phyloP scores from a whole-genome alignment of 1,284 basidiomycete species.

The Filobasidium uniguttulatum region DNA sequence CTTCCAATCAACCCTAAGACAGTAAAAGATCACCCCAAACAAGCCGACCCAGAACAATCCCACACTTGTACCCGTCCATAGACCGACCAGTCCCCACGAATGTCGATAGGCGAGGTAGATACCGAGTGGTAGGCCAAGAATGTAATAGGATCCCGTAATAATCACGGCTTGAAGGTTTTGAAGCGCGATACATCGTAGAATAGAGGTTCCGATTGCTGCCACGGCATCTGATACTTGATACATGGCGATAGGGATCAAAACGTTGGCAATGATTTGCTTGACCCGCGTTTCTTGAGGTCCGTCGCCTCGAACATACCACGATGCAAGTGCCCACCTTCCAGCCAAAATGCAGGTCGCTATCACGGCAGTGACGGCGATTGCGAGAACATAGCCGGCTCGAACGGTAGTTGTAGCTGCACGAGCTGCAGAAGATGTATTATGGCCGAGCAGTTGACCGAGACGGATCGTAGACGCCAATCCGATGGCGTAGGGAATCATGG shows the following conservation, averaged over 20 bases:
- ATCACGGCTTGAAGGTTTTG: constrained; percentile 21
- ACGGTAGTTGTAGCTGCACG: constrained; percentile 17
- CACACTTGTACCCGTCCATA: constrained; percentile 20
- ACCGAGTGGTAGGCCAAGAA: constrained; percentile 21
- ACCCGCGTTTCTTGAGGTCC: constrained; percentile 19
- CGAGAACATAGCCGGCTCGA: constrained; percentile 18
- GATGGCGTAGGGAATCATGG: constrained; percentile 10
- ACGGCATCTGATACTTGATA: constrained; percentile 15
- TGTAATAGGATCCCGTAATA: constrained; percentile 18
- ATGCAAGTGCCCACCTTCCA: constrained; percentile 14
- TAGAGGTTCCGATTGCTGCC: constrained; percentile 16
- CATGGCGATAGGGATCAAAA: constrained; percentile 9
- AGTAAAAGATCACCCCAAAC: constrained; percentile 3
- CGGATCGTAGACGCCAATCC: constrained; percentile 5
- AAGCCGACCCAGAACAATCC: constrained; percentile 2
- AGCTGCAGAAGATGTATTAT: constrained; percentile 17
- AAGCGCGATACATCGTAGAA: constrained; percentile 21
- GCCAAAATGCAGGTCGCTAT: not conserved
- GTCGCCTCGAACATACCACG: constrained; percentile 15
- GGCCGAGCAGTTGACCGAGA: constrained; percentile 23
- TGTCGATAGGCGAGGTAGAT: constrained; percentile 17
- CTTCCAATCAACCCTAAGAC: not conserved
- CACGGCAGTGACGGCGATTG: constrained; percentile 11
- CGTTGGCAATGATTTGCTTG: constrained; percentile 14
- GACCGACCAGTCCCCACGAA: constrained; percentile 19